Conservation (phyloP, 352 stramenopile species). For the Pythium periplocum region DNA sequence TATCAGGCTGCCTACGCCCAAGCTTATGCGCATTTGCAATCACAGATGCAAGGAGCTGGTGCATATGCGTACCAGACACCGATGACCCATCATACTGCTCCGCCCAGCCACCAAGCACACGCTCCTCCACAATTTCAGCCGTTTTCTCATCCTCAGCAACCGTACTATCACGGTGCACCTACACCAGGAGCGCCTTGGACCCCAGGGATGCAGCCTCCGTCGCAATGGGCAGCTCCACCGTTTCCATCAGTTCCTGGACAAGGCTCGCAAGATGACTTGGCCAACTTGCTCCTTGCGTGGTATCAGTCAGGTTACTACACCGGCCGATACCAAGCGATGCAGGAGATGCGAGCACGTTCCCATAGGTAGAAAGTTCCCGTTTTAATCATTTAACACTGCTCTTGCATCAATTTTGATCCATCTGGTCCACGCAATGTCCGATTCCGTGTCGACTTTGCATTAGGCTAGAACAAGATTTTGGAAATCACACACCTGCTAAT, state of each 20-base stretch:
- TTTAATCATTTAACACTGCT: too few relatives aligned
- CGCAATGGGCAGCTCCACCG: background rate
- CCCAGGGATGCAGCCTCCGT: slow-evolving; percentile 11
- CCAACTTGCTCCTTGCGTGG: slow-evolving; percentile 75
- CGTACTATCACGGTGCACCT: background rate
- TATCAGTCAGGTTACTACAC: slow-evolving; percentile 85
- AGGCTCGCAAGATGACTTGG: slow-evolving; percentile 37
- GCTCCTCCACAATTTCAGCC: slow-evolving; percentile 12
- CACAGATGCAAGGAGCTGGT: slow-evolving; percentile 35
- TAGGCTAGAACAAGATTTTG: too few relatives aligned
- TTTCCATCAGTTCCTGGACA: background rate
- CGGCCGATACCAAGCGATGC: slow-evolving; percentile 67
- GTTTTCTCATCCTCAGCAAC: slow-evolving; percentile 22
- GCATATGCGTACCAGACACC: slow-evolving; percentile 1
- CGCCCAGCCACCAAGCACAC: too few relatives aligned
- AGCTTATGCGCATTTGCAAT: slow-evolving; percentile 57
- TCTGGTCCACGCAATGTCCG: too few relatives aligned
- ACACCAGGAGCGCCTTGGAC: background rate
- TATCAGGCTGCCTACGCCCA: slow-evolving; percentile 68
- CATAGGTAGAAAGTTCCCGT: slow-evolving; percentile 8
- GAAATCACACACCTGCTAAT: too few relatives aligned
- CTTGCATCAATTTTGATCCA: too few relatives aligned
- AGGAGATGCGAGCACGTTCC: slow-evolving; percentile 43
- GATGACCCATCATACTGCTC: too few relatives aligned
- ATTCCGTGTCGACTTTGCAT: too few relatives aligned